These are phyloP conservation scores for Boletus rex-veris DNA, from an alignment of 768 basidiomycete species.

Conservation along the genomic window DNA sequence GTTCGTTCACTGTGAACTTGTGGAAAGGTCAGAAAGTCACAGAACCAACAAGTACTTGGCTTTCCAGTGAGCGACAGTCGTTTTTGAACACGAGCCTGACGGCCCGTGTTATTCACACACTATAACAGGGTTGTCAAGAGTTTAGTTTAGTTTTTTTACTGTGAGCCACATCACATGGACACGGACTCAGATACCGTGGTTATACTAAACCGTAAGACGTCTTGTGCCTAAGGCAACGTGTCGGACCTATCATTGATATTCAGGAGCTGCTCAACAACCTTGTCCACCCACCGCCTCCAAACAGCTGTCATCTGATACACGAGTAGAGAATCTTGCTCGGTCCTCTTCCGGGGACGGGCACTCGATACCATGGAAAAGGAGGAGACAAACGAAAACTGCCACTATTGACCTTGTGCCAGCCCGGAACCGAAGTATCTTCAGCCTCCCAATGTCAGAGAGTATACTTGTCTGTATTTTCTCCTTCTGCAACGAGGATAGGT, in stretches of 20 bases:
- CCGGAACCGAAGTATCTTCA: slow-evolving; percentile 7
- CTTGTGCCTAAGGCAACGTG: neutral
- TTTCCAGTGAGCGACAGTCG: no score
- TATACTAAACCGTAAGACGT: no score
- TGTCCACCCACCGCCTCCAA: slow-evolving; percentile 22
- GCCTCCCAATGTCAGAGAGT: slow-evolving; percentile 13
- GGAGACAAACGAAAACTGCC: slow-evolving; percentile 23
- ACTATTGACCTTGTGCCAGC: slow-evolving; percentile 18
- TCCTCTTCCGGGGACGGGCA: neutral
- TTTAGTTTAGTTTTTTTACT: no score
- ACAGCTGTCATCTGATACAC: slow-evolving; percentile 20
- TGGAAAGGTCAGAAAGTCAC: no score
- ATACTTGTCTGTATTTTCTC: slow-evolving; percentile 20
- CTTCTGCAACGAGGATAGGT: slow-evolving; percentile 35
- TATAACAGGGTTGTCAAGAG: no score
- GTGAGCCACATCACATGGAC: neutral
- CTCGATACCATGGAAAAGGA: slow-evolving; percentile 18
- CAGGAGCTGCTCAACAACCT: slow-evolving; percentile 20
- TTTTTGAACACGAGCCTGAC: no score
- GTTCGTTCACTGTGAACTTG: no score
- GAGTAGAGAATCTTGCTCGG: slow-evolving; percentile 7
- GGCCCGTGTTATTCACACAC: no score
- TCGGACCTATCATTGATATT: neutral
- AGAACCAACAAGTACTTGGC: no score
- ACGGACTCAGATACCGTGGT: no score